These are phyloP conservation scores for Pythium folliculosum DNA, from an alignment of 352 stramenopile species.

Conservation along the genomic window DNA sequence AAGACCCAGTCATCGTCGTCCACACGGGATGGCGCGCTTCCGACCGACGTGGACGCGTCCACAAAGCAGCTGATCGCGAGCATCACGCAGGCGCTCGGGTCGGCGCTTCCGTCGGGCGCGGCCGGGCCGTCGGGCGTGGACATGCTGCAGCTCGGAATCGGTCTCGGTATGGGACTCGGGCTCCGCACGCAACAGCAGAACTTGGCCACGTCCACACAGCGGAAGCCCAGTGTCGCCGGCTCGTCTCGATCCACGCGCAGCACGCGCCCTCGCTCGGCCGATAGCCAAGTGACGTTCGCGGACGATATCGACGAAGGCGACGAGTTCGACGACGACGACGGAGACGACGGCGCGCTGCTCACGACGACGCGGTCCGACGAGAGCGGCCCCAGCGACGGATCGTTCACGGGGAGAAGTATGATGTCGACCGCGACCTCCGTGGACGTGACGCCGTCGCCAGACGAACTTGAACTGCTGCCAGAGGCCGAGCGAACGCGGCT, in stretches of 20 bases:
- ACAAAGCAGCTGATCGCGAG: slow-evolving; percentile 75
- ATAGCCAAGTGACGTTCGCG: slow-evolving; percentile 21
- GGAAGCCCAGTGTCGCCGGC: not conserved
- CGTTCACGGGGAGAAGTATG: slow-evolving; percentile 36
- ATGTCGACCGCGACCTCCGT: slow-evolving; percentile 48
- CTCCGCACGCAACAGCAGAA: slow-evolving; percentile 51
- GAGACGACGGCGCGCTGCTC: slow-evolving; percentile 32
- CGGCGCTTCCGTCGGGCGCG: slow-evolving; percentile 35
- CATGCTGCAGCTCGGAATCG: slow-evolving; percentile 82
- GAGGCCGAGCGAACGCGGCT: slow-evolving; percentile 20
- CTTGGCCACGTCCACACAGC: not conserved
- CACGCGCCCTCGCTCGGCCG: slow-evolving; percentile 19
- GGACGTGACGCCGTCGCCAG: slow-evolving; percentile 51
- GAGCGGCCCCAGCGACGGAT: slow-evolving; percentile 21
- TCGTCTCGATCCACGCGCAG: slow-evolving; percentile 19
- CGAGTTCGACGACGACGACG: slow-evolving; percentile 27
- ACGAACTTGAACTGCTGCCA: slow-evolving; percentile 46
- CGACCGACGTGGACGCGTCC: slow-evolving; percentile 33
- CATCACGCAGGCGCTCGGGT: slow-evolving; percentile 72
- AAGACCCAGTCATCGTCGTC: not conserved
- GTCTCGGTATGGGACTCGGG: slow-evolving; percentile 89
- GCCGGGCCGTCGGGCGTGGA: slow-evolving; percentile 39
- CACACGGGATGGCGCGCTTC: not conserved
- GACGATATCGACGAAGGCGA: slow-evolving; percentile 16
- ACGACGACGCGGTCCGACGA: slow-evolving; percentile 17